phyloP scores from a whole-genome alignment of 129 eudicot species.

The Pittosporum tobira region DNA sequence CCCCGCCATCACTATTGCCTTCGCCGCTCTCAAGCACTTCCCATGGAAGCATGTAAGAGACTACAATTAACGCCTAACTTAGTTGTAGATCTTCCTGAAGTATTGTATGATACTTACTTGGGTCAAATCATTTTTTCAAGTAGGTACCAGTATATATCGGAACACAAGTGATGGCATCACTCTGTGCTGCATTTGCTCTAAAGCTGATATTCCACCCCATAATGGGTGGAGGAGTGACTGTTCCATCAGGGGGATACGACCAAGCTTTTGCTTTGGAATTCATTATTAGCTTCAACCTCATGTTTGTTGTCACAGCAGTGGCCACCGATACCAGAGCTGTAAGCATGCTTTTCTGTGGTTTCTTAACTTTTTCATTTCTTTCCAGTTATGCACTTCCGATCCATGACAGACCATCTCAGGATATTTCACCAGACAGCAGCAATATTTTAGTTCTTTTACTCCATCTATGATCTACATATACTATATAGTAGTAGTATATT shows the following conservation, averaged over 20 bases:
- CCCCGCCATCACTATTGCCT: slow-evolving; percentile 80
- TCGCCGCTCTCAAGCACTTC: slow-evolving; percentile 89
- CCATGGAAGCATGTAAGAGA: slow-evolving; percentile 79
- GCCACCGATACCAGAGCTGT: slow-evolving; percentile 99
- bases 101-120: not conserved
- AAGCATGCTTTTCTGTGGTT: slow-evolving; percentile 25
- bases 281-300: slow-evolving; percentile 85
- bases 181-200: slow-evolving; percentile 68
- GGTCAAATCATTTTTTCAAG: slow-evolving; percentile 1
- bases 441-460: not conserved
- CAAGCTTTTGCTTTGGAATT: slow-evolving; percentile 91
- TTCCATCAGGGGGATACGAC: slow-evolving; percentile 57
- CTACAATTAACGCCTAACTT: not conserved
- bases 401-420: slow-evolving; percentile 5
- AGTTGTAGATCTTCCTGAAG: not conserved
- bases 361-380: not conserved
- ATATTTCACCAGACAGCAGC: not conserved
- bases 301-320: slow-evolving; percentile 97
- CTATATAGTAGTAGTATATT: not conserved
- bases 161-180: slow-evolving; percentile 73
- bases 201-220: slow-evolving; percentile 63
- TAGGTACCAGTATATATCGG: slow-evolving; percentile 88
- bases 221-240: slow-evolving; percentile 86
- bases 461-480: not conserved
- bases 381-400: not conserved